Percentiles rank a stretch among this genome's conserved stretches.
Conservation (phyloP, 345 rosid genomes). For the Nephelium lappaceum region DNA sequence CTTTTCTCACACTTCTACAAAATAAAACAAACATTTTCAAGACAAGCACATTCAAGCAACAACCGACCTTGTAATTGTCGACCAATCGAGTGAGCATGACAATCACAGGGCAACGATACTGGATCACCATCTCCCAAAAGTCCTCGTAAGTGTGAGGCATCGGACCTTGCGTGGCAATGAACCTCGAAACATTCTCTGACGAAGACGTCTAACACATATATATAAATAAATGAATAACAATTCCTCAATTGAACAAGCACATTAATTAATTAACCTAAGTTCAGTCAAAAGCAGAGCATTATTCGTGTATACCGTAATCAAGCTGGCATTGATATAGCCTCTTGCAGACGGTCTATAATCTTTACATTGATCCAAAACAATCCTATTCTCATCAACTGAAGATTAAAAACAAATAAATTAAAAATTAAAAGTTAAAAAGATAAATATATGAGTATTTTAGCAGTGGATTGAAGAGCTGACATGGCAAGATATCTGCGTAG, state of each 20-base stretch:
- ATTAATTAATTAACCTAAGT: neutral
- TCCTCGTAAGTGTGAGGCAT: constrained; percentile 74
- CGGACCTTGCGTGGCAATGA: constrained; percentile 96
- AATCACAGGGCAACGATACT: constrained; percentile 69
- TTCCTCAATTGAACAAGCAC: neutral
- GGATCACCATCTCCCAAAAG: constrained; percentile 95
- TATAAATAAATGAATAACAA: constrained; percentile 8
- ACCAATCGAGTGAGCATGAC: constrained; percentile 92
- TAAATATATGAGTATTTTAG: neutral
- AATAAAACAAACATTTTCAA: neutral
- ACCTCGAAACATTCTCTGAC: constrained; percentile 58
- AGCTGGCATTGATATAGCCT: constrained; percentile 91
- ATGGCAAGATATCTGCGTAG: constrained; percentile 73
- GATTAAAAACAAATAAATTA: constrained; percentile 10
- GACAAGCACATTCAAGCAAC: neutral
- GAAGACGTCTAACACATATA: constrained; percentile 57
- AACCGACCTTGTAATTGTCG: constrained; percentile 67
- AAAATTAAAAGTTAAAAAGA: neutral
- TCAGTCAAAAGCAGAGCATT: neutral
- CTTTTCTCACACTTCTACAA: neutral
- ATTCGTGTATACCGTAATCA: constrained; percentile 58
- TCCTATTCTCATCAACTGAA: constrained; percentile 73
- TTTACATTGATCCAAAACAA: constrained; percentile 70
- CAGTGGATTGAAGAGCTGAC: constrained; percentile 30
- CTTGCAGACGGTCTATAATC: constrained; percentile 59